Conservation (phyloP, 2,329 filamentous ascomycete genomes). For the Sphaerulina vaccinii region DNA sequence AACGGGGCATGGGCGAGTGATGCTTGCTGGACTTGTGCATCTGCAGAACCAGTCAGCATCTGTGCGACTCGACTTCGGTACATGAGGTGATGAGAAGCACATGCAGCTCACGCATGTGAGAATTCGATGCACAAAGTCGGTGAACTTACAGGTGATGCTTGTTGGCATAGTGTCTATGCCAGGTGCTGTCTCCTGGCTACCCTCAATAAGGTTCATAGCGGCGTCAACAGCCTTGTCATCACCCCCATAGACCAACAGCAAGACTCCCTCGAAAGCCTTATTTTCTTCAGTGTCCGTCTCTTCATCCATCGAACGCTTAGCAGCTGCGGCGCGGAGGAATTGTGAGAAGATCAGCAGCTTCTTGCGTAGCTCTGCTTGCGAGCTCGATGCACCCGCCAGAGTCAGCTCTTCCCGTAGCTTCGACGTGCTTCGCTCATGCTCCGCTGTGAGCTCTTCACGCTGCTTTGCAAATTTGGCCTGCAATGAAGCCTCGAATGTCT, state of each 20-base stretch:
- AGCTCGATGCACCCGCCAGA: slow-evolving; percentile 51
- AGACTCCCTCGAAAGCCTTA: slow-evolving; percentile 75
- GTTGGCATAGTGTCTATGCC: slow-evolving; percentile 65
- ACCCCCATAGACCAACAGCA: slow-evolving; percentile 75
- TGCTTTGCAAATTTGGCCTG: slow-evolving; percentile 59
- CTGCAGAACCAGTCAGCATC: slow-evolving; percentile 23
- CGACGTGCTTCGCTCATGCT: slow-evolving; percentile 59
- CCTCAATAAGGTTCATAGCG: slow-evolving; percentile 75
- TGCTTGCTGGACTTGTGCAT: slow-evolving; percentile 40
- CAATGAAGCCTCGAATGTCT: slow-evolving; percentile 73
- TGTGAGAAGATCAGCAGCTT: slow-evolving; percentile 71
- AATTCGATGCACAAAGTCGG: background rate
- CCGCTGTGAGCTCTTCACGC: slow-evolving; percentile 55
- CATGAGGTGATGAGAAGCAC: slow-evolving; percentile 18
- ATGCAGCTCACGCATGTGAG: slow-evolving; percentile 14
- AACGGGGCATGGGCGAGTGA: slow-evolving; percentile 54
- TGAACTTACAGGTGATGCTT: slow-evolving; percentile 67
- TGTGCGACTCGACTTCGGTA: background rate
- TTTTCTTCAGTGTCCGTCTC: slow-evolving; percentile 69
- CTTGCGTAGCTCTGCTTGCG: slow-evolving; percentile 54
- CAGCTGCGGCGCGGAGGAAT: slow-evolving; percentile 76
- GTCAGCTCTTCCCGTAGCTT: slow-evolving; percentile 55
- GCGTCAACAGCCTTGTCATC: slow-evolving; percentile 71
- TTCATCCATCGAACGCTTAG: slow-evolving; percentile 68
- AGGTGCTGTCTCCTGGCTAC: slow-evolving; percentile 63